A percentile compares a stretch with the other conserved stretches of the same genome.
phyloP scores from a whole-genome alignment of 1,284 basidiomycete genomes.

The Filobasidium uniguttulatum region DNA sequence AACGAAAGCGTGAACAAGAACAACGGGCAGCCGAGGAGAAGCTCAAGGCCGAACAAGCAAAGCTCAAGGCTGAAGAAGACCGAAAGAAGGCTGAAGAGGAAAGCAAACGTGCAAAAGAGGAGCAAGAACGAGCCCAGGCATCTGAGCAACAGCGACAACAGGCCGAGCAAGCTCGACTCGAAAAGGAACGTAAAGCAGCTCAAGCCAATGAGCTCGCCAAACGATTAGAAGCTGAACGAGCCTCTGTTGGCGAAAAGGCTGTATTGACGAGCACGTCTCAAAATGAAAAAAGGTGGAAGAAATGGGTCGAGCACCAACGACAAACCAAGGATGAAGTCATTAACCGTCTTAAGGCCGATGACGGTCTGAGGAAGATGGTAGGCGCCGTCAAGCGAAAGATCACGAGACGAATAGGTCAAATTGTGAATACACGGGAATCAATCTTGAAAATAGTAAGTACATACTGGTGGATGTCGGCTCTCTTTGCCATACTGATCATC shows the following conservation, averaged over 20 bases:
- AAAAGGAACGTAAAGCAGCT: constrained; percentile 17
- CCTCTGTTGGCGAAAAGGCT: constrained; percentile 13
- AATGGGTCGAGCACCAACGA: constrained; percentile 50
- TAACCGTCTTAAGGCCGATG: constrained; percentile 53
- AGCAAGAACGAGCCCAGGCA: constrained; percentile 6
- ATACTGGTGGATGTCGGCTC: constrained; percentile 8
- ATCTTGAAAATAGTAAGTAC: constrained; percentile 57
- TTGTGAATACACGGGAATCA: constrained; percentile 63
- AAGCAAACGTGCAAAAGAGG: constrained; percentile 1
- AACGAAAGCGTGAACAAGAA: constrained; percentile 1
- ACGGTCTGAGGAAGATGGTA: constrained; percentile 40
- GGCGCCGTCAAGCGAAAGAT: constrained; percentile 61
- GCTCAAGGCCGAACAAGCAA: constrained; percentile 8
- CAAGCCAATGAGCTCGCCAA: constrained; percentile 27
- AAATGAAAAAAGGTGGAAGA: constrained; percentile 48
- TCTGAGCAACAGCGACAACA: background rate
- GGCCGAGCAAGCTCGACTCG: background rate
- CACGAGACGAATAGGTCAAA: constrained; percentile 78
- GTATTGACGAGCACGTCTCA: constrained; percentile 17
- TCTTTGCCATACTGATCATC: constrained; percentile 10
- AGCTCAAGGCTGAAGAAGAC: background rate
- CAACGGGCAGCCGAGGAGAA: constrained; percentile 13
- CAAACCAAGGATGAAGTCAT: constrained; percentile 63
- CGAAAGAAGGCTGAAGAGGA: constrained; percentile 7
- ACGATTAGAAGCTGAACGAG: constrained; percentile 3